Evolutionary conservation across 805 yeast genomes (phyloP).

Genomic region (Metschnikowia continentalis): DNA sequence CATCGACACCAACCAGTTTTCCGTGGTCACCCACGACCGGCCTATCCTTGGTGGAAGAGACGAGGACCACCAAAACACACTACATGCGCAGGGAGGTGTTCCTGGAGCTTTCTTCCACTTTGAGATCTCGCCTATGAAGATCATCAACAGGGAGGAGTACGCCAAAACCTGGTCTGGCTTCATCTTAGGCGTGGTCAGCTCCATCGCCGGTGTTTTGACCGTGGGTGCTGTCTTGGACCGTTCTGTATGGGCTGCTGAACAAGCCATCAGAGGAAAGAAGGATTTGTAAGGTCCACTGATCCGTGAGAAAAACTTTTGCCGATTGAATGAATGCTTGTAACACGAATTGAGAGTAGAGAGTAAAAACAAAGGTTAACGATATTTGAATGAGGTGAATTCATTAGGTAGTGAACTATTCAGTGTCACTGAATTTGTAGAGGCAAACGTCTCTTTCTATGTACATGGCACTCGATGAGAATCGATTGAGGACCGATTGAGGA

Average conservation of each 20-base stretch:
- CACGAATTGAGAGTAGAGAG: background rate
- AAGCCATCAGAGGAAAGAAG: conserved; percentile 66
- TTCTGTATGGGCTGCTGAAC: conserved; percentile 85
- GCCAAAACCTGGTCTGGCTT: conserved; percentile 80
- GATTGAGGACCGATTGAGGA: too few relatives aligned
- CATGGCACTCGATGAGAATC: background rate
- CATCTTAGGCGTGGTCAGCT: conserved; percentile 75
- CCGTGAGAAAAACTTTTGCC: too few relatives aligned
- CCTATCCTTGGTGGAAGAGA: conserved; percentile 85
- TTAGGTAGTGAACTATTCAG: background rate
- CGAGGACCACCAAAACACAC: conserved; percentile 82
- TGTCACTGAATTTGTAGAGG: background rate
- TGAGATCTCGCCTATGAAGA: conserved; percentile 90
- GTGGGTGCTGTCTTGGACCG: conserved; percentile 87
- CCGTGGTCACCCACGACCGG: conserved; percentile 83
- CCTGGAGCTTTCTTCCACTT: conserved; percentile 87
- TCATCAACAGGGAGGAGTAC: conserved; percentile 74
- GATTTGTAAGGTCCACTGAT: conserved; percentile 26
- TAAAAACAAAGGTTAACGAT: too few relatives aligned
- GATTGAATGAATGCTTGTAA: background rate
- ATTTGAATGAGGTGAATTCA: too few relatives aligned
- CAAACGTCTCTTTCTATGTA: conserved; percentile 8
- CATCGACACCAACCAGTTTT: conserved; percentile 83
- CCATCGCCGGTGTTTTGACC: conserved; percentile 89
- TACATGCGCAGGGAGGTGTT: conserved; percentile 78